Base-by-base conservation (phyloP, 306 rosid species). In the Alnus rubra region DNA sequence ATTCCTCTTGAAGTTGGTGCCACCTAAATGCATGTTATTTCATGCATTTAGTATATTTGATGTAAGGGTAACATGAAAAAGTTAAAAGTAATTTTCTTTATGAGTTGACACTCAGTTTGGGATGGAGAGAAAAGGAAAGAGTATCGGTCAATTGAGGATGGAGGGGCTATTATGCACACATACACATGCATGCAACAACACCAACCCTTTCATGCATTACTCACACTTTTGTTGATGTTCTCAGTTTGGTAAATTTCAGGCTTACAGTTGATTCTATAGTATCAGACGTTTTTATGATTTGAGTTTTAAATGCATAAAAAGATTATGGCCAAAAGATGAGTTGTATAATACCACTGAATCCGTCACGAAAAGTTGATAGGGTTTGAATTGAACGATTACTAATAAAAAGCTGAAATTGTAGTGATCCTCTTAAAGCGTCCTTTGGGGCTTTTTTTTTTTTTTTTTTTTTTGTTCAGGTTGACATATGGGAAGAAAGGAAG, bases 401-500 rank as follows among this genome's bases (percentile, higher is more conserved):
- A 49, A 49, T 49, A 49, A 49, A 49, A 49, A 49, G 52, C 52
- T 49, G 52, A 49, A 49, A 42, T 2, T 12, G 14, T 6, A 10
- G 13, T 49, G 15, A 49, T 49, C 52, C 52, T 49, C 52, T 48
- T 48, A 48, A 48, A 48, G 12, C 1, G 28, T 33, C 37, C 37
- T 2, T 33, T 1, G 37, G 37, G 37, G 37, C 1, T 33, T 33
- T 51, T 78, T 35, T 75, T 69, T 42, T 76, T 49, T 47, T 83
- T 56, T 79, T 48, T 79, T 89, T 83, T 79, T 64, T 77, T 86
- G 79, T 75, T 77, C 84, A 94, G 98, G 93, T 94, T 86, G 89
- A 85, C 78, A 87, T 94, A 78, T 94, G 98, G 98, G 97, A 94
- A 75, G 98, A 89, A 80, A 86, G 98, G 80, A 94, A 94, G 87